Evolutionary conservation across 768 basidiomycete species (phyloP), one percentile per base, ranked within the genome.

Genomic region (Tylopilus sp.): DNA sequence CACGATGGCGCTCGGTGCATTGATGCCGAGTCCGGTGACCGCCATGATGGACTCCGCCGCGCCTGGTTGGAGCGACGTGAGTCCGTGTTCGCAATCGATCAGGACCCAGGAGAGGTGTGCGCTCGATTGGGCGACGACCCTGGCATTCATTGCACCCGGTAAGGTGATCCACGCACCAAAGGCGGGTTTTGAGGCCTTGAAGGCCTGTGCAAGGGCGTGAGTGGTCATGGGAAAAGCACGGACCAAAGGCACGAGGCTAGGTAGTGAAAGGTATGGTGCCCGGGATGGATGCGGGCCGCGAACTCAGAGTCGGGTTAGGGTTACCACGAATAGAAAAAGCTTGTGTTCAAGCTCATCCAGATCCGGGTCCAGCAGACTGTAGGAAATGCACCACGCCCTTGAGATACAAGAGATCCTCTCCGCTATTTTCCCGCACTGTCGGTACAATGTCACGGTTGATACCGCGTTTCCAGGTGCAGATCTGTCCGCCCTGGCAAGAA

Each of bases 1-100:
- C 6, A 87, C 80, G 34, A 87, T 58, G 11, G 79, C 71, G 58
- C 79, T 85, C 0, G 82, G 81, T 2, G 76, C 77, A 28, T 60
- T 57, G 3, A 63, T 61, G 3, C 72, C 71, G 1, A 81, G 69
- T 10, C 76, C 76, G 2, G 80, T 71, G 34, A 87, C 80, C 1
- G 81, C 82, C 44, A 76, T 70, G 38, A 83, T 71, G 43, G 73
- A 76, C 60, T 86, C 84, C 2, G 80, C 77, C 3, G 79, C 81
- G 6, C 78, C 80, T 0, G 82, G 81, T 14, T 78, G 73, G 37
- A 85, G 66, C 4, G 82, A 72, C 0, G 80, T 74, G 30, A 84
- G 68, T 1, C 86, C 85, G 60, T 86, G 86, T 66, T 87, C 86
- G 62, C 84, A 84, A 63, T 87, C 85, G 57, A 89, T 71, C 42